Conservation (phyloP, 345 rosid genomes). For the Populus nigra region DNA sequence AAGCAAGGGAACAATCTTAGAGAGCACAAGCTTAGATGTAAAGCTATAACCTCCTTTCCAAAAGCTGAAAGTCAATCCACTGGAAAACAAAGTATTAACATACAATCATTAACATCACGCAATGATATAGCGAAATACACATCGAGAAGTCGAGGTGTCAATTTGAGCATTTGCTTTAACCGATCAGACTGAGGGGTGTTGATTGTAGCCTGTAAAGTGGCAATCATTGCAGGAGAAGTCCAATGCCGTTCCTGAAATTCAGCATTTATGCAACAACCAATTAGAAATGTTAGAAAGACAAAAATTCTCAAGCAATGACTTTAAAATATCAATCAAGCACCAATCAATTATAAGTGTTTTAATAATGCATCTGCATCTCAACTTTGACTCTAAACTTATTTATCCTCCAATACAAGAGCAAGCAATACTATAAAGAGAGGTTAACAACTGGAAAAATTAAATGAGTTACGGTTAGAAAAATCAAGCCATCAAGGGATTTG, state of each 20-base stretch:
- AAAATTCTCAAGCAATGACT: neutral
- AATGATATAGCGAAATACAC: constrained; percentile 63
- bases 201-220: constrained; percentile 72
- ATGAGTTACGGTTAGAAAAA: neutral
- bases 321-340: neutral
- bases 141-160: constrained; percentile 77
- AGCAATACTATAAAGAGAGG: neutral
- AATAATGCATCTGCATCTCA: neutral
- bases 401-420: neutral
- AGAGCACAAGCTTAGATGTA: neutral
- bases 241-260: constrained; percentile 77
- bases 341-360: neutral
- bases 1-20: constrained; percentile 19
- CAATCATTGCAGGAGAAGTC: constrained; percentile 67
- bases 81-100: constrained; percentile 20
- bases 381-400: neutral
- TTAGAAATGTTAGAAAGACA: neutral
- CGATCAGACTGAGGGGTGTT: constrained; percentile 66
- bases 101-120: constrained; percentile 80
- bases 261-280: constrained; percentile 3
- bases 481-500: neutral
- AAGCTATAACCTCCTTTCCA: neutral
- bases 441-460: neutral
- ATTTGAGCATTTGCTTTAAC: constrained; percentile 64
- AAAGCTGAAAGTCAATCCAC: neutral